A percentile compares a stretch with the other conserved stretches of the same genome.
Evolutionary conservation across 1,139 yeast genomes (phyloP).

Genomic region (Suhomyces anneliseae): DNA sequence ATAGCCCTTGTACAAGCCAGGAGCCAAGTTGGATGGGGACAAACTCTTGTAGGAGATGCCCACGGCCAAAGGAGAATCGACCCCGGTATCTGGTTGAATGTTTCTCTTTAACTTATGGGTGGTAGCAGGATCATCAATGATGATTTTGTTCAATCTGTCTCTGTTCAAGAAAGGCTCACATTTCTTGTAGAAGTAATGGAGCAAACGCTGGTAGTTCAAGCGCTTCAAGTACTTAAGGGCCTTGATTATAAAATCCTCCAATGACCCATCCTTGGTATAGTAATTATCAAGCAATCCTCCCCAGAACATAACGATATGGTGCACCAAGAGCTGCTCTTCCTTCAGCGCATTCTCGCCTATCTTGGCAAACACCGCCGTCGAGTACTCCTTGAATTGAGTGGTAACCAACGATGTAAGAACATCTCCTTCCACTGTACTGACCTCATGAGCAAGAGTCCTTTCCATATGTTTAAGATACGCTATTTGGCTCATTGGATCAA

Average conservation of each 20-base stretch:
- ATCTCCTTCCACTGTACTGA: conserved; percentile 11
- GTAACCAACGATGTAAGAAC: conserved; percentile 11
- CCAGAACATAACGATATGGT: conserved; percentile 12
- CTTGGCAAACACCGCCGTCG: conserved; percentile 2
- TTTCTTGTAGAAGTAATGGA: conserved; percentile 8
- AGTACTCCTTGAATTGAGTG: conserved; percentile 12
- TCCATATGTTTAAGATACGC: conserved; percentile 14
- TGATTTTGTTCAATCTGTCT: conserved; percentile 7
- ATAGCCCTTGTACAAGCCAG: conserved; percentile 5
- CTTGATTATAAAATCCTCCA: conserved; percentile 11
- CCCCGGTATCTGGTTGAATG: background rate
- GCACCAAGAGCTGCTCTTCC: conserved; percentile 5
- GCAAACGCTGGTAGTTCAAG: conserved; percentile 6
- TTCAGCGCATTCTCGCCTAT: conserved; percentile 3
- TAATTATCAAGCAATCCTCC: conserved; percentile 5
- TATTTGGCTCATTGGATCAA: conserved; percentile 13
- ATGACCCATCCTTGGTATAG: conserved; percentile 4
- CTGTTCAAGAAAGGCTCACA: conserved; percentile 4
- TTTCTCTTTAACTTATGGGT: background rate
- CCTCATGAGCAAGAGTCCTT: conserved; percentile 4
- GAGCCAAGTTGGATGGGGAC: conserved; percentile 8
- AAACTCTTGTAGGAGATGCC: conserved; percentile 9
- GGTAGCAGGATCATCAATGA: conserved; percentile 1
- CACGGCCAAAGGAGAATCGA: background rate
- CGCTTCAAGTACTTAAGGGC: conserved; percentile 10